Percentiles rank a stretch among this genome's conserved stretches.
Conservation (phyloP, 768 basidiomycete genomes). For the Sistotremastrum niveocremeum region DNA sequence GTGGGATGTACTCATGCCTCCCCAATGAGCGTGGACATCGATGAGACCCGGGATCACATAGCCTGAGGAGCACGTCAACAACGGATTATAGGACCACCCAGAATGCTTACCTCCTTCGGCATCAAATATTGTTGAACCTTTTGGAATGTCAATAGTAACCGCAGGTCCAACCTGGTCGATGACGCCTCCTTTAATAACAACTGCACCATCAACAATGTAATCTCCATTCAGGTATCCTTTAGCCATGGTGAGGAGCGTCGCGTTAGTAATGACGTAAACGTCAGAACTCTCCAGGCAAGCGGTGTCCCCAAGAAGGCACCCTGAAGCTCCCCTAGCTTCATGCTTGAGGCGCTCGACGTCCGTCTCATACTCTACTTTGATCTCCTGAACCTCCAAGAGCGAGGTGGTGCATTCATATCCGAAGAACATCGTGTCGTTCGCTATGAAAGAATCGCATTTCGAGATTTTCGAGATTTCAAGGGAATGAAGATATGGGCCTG, state of each 20-base stretch:
- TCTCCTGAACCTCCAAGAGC: constrained; percentile 43
- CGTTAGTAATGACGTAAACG: constrained; percentile 48
- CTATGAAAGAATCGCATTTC: constrained; percentile 34
- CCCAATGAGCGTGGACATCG: constrained; percentile 68
- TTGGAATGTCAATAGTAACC: constrained; percentile 20
- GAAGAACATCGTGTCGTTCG: constrained; percentile 37
- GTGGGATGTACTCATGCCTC: constrained; percentile 34
- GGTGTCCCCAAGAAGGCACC: not conserved
- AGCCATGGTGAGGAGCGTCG: constrained; percentile 59
- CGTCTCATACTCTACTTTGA: constrained; percentile 45
- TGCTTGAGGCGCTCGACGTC: constrained; percentile 45
- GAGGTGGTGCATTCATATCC: constrained; percentile 49
- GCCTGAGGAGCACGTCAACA: constrained; percentile 23
- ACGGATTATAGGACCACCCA: not conserved
- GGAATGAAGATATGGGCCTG: constrained; percentile 53
- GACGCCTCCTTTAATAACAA: constrained; percentile 43
- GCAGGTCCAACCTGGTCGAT: constrained; percentile 35
- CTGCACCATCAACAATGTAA: constrained; percentile 35
- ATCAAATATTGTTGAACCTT: constrained; percentile 35
- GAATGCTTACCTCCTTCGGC: constrained; percentile 42
- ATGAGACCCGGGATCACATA: constrained; percentile 61
- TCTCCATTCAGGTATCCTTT: constrained; percentile 35
- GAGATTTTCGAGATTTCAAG: constrained; percentile 40
- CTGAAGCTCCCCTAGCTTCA: constrained; percentile 22
- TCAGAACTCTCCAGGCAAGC: constrained; percentile 17